phyloP scores from a whole-genome alignment of 495 filamentous ascomycete species.

The Pyrenopolyporus hunteri region DNA sequence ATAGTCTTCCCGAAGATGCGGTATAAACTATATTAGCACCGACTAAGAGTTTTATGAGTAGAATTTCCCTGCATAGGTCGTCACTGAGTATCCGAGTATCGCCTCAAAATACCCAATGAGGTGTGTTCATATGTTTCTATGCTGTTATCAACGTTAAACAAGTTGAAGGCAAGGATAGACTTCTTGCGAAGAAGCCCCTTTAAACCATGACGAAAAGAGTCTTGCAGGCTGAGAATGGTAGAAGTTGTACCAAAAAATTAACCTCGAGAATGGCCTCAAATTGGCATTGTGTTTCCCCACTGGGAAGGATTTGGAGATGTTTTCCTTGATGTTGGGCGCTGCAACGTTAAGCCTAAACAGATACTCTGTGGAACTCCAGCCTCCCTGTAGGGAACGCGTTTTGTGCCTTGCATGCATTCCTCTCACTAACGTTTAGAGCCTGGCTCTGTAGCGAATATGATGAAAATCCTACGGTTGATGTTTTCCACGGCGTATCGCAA shows the following conservation, averaged over 20 bases:
- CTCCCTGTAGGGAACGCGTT: slow-evolving; percentile 9
- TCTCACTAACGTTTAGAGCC: slow-evolving; percentile 6
- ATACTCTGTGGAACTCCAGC: slow-evolving; percentile 24
- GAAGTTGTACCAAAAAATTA: neutral
- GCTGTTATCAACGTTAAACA: no score
- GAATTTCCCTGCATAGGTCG: neutral
- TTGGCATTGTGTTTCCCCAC: slow-evolving; percentile 19
- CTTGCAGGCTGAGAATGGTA: neutral
- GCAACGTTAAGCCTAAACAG: slow-evolving; percentile 7
- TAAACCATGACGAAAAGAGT: neutral
- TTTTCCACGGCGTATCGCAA: slow-evolving; percentile 10
- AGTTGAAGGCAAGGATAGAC: neutral
- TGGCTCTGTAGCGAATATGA: neutral
- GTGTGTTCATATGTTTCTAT: no score
- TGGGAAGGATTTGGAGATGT: slow-evolving; percentile 23
- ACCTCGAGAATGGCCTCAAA: neutral
- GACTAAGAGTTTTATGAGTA: slow-evolving; percentile 19
- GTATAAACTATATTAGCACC: slow-evolving; percentile 18
- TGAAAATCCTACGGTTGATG: neutral
- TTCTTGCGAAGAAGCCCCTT: neutral
- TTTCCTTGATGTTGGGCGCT: slow-evolving; percentile 23
- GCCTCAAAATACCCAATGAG: no score
- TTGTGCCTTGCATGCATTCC: slow-evolving; percentile 32
- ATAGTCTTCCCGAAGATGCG: slow-evolving; percentile 16
- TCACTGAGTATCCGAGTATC: neutral